These are phyloP conservation scores for Eimeria nieschulzi DNA, from an alignment of 169 alveolate species.

Conservation along the genomic window DNA sequence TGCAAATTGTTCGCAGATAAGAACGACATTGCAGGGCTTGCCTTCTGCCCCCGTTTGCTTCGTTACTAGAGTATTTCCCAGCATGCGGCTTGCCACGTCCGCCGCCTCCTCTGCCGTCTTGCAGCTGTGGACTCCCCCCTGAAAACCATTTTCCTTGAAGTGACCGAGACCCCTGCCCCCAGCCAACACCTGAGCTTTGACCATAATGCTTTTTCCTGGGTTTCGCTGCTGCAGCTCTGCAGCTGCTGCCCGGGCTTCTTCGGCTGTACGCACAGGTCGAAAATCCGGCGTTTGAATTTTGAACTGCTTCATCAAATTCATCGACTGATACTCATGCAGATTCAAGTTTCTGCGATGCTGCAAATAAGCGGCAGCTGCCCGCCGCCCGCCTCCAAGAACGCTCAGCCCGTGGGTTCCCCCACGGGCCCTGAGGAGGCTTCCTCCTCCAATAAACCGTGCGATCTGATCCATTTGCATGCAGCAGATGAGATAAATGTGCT, in stretches of 20 bases:
- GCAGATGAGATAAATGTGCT: too few species aligned
- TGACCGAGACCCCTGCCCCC: constrained; percentile 81
- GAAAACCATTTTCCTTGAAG: constrained; percentile 79
- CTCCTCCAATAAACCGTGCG: too few species aligned
- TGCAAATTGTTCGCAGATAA: constrained; percentile 63
- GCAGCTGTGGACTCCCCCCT: constrained; percentile 82
- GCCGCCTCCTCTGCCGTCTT: constrained; percentile 31
- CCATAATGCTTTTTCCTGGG: constrained; percentile 11
- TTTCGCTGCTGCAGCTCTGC: not conserved
- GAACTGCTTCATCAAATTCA: not conserved
- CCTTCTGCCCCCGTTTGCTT: constrained; percentile 83
- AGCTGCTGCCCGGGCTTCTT: constrained; percentile 66
- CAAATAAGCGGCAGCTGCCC: not conserved
- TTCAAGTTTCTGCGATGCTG: constrained; percentile 76
- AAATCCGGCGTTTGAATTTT: not conserved
- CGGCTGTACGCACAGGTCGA: constrained; percentile 46
- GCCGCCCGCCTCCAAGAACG: too few species aligned
- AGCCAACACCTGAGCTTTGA: constrained; percentile 80
- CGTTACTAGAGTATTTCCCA: constrained; percentile 72
- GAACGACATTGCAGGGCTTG: constrained; percentile 76
- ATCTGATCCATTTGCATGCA: too few species aligned
- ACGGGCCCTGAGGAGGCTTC: too few species aligned
- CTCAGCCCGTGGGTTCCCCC: too few species aligned
- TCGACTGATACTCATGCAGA: constrained; percentile 82
- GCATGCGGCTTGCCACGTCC: constrained; percentile 64